Base-by-base conservation (phyloP, 2,329 filamentous ascomycete species). In the Trichoderma koningiopsis region DNA sequence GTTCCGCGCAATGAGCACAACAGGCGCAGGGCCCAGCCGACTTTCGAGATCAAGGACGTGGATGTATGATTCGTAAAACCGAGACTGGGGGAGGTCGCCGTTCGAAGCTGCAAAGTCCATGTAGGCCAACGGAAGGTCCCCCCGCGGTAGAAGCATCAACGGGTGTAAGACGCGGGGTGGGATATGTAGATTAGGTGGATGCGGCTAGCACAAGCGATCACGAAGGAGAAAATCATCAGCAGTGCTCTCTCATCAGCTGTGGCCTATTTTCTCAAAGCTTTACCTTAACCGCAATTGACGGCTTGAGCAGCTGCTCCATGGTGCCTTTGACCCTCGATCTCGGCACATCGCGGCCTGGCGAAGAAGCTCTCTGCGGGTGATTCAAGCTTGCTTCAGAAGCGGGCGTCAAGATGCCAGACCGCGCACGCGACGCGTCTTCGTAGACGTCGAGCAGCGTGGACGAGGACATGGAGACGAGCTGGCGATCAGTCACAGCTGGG, bases 11-110 rank as follows among this genome's bases (percentile, higher is more conserved):
- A 93, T 82, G 11, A 93, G 83, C 19, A 92, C 81, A 69, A 84
- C 85, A 16, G 85, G 82, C 13, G 80, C 78, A 24, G 81, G 84
- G 69, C 85, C 85, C 73, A 88, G 83, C n/a, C 87, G 87, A 66
- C 82, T 85, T 78, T 89, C 87, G 52, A 88, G 83, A 71, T 91
- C 89, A 70, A 92, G 80, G 68, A 89, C 86, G 71, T 87, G 86
- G 73, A 91, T 83, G 72, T 85, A 83, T 8, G 87, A 87, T 73
- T 89, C 87, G 76, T 88, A 91, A 57, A 86, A 82, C 61, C 86
- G 86, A 60, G 84, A 85, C 29, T 81, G 81, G 16, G 85, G 81
- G 27, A 88, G 81, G 24, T 84, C 84, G 72, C 83, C 84, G 47
- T 81, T 81, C 11, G 84, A 83, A 13, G 82, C 78, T 27, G 81